Percentiles rank a stretch among this genome's conserved stretches.
Conservation (phyloP, 1,139 yeast genomes). For the Groenewaldozyma sp. region DNA sequence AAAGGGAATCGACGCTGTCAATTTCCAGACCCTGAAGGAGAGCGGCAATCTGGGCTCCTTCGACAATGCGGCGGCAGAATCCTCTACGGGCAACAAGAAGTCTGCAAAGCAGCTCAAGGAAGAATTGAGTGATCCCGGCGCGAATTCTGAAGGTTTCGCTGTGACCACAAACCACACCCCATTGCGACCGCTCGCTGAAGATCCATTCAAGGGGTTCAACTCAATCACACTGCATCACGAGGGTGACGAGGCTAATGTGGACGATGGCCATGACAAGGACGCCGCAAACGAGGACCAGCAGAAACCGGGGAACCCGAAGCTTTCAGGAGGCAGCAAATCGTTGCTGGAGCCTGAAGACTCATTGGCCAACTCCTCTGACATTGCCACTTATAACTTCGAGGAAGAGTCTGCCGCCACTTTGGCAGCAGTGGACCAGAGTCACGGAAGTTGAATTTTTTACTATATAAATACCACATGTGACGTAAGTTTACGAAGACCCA, state of each 20-base stretch:
- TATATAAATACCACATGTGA: too few relatives aligned
- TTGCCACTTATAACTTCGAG: slow-evolving; percentile 1
- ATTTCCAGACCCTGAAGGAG: slow-evolving; percentile 25
- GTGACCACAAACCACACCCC: too few relatives aligned
- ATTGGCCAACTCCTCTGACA: slow-evolving; percentile 5
- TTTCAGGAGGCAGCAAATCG: too few relatives aligned
- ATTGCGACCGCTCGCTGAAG: too few relatives aligned
- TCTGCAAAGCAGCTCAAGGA: slow-evolving; percentile 7
- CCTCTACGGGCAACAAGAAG: neutral
- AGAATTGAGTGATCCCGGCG: slow-evolving; percentile 5
- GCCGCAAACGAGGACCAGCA: neutral
- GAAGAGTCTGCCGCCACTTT: too few relatives aligned
- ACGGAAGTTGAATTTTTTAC: too few relatives aligned
- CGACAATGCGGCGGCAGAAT: slow-evolving; percentile 10
- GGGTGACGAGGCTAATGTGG: slow-evolving; percentile 12
- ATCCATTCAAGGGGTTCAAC: slow-evolving; percentile 82
- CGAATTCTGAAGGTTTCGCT: neutral
- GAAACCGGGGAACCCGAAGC: neutral
- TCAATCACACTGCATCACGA: slow-evolving; percentile 82
- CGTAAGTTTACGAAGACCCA: too few relatives aligned
- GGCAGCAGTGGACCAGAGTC: too few relatives aligned
- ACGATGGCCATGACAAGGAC: neutral
- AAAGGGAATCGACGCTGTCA: slow-evolving; percentile 38
- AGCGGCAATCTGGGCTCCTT: slow-evolving; percentile 30
- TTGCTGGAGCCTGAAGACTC: slow-evolving; percentile 11